Evolutionary conservation across 441 rosid genomes (phyloP).

Genomic region (Theobroma grandiflorum): DNA sequence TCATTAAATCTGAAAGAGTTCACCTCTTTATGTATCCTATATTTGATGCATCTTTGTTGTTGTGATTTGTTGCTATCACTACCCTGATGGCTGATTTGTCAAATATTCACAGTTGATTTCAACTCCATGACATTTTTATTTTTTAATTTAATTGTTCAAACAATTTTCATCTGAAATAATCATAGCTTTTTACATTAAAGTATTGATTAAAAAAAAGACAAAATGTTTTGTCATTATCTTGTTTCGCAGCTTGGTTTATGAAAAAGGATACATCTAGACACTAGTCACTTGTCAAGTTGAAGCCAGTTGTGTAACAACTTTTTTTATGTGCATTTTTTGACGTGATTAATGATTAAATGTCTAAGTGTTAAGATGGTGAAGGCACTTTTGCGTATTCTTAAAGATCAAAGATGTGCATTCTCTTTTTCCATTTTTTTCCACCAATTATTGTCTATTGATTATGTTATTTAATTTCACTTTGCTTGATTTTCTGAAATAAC

Average conservation of each 20-base stretch:
- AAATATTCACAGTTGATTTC: constrained; percentile 14
- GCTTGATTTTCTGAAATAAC: neutral
- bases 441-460: neutral
- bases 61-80: neutral
- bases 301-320: neutral
- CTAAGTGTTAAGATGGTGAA: neutral
- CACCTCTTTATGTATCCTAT: constrained; percentile 84
- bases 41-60: constrained; percentile 17
- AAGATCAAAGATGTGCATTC: neutral
- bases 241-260: neutral
- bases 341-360: neutral
- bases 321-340: neutral
- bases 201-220: neutral
- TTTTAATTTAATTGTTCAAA: neutral
- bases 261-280: neutral
- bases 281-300: neutral
- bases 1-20: constrained; percentile 88
- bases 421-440: neutral
- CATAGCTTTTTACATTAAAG: neutral
- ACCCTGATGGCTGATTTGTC: constrained; percentile 20
- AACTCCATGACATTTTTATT: neutral
- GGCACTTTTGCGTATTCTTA: neutral
- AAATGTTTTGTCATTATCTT: neutral
- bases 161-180: neutral
- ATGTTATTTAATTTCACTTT: neutral